A percentile compares a stretch with the other conserved stretches of the same genome.
Conservation (phyloP, 108 stramenopile species). For the Nannochloropsis salina region DNA sequence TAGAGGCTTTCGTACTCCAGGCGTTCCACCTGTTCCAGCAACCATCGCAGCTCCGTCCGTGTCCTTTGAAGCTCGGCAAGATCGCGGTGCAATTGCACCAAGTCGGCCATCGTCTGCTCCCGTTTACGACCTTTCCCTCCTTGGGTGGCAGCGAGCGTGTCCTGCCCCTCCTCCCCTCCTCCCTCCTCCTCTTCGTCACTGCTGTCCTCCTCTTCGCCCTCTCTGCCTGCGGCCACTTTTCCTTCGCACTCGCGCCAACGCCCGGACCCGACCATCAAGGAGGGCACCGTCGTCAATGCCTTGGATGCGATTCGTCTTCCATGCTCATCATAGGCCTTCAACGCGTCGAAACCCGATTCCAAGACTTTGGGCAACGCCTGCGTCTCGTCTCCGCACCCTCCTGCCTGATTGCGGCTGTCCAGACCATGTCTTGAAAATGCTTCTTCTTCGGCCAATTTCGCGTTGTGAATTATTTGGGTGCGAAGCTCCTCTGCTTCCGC, state of each 20-base stretch:
- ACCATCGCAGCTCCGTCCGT: neutral
- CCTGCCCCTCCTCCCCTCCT: neutral
- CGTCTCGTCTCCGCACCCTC: neutral
- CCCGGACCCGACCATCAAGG: neutral
- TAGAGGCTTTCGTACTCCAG: slow-evolving; percentile 17
- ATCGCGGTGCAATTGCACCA: neutral
- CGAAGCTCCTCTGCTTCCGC: slow-evolving; percentile 11
- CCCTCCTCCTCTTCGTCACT: slow-evolving; percentile 8
- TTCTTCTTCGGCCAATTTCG: neutral
- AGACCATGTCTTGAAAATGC: neutral
- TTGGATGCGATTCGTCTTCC: neutral
- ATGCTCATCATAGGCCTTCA: neutral
- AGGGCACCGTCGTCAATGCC: neutral
- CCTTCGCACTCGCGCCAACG: neutral
- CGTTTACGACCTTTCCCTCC: neutral
- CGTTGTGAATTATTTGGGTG: neutral
- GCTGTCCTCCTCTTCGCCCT: neutral
- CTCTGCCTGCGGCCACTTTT: neutral
- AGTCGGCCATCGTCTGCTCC: neutral
- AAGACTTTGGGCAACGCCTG: neutral
- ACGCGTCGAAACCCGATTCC: neutral
- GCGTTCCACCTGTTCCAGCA: neutral
- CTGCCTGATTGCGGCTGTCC: neutral
- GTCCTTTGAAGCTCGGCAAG: neutral
- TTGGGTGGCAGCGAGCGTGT: neutral